phyloP scores from a whole-genome alignment of 495 filamentous ascomycete species.

The Trichocladium uniseriatum region DNA sequence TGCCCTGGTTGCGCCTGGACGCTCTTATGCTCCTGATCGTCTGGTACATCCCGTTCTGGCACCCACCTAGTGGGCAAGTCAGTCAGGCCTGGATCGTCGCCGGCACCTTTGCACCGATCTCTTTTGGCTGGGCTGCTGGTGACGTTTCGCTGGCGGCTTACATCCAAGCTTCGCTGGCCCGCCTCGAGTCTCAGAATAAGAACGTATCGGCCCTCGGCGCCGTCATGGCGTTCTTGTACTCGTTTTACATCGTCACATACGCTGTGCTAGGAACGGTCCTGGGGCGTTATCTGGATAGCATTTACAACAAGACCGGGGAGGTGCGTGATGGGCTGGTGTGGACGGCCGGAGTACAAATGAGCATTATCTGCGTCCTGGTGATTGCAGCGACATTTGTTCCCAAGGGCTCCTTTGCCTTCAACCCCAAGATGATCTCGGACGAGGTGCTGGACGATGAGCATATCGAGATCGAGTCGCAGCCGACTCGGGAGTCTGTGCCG shows the following conservation, averaged over 20 bases:
- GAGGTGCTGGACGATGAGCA: slow-evolving; percentile 23
- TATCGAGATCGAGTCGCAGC: slow-evolving; percentile 2
- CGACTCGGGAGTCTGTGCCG: neutral
- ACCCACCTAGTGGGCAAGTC: slow-evolving; percentile 18
- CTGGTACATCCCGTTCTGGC: slow-evolving; percentile 35
- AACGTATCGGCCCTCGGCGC: slow-evolving; percentile 39
- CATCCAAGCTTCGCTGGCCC: slow-evolving; percentile 34
- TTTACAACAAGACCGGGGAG: slow-evolving; percentile 21
- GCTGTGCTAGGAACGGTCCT: slow-evolving; percentile 34
- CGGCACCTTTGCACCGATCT: slow-evolving; percentile 35
- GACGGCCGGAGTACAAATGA: slow-evolving; percentile 35
- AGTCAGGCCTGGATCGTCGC: slow-evolving; percentile 34
- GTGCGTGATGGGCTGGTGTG: slow-evolving; percentile 22
- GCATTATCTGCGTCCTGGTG: slow-evolving; percentile 27
- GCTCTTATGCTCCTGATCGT: slow-evolving; percentile 31
- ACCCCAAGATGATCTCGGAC: slow-evolving; percentile 31
- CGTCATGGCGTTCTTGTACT: slow-evolving; percentile 42
- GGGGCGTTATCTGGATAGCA: slow-evolving; percentile 32
- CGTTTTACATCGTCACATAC: slow-evolving; percentile 36
- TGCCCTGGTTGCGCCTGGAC: slow-evolving; percentile 38
- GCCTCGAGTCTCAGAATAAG: slow-evolving; percentile 27
- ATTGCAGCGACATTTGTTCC: slow-evolving; percentile 34
- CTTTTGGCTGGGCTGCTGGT: slow-evolving; percentile 40
- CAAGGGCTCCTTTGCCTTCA: slow-evolving; percentile 26
- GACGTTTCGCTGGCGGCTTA: slow-evolving; percentile 39